Evolutionary conservation across 2,329 filamentous ascomycete genomes (phyloP), one percentile per base, ranked within the genome.

Genomic region (Alternaria arborescens): DNA sequence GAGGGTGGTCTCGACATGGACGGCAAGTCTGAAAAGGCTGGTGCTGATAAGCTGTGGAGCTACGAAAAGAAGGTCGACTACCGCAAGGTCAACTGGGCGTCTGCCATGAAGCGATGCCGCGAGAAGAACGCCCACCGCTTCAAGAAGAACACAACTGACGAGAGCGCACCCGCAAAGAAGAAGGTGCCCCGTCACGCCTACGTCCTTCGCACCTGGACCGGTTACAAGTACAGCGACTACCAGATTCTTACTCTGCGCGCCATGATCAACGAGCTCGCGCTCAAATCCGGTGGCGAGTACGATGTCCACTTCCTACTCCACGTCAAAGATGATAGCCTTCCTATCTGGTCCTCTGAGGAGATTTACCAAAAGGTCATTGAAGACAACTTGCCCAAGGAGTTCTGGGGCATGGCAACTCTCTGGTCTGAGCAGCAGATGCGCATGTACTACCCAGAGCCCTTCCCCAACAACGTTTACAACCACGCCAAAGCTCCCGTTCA

Each of bases 341-440:
- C 91, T 8, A 88, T 97, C 70, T 95, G 91, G 89, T 90, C 91
- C 1, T 90, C 92, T 67, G 83, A 88, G 53, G 86, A 88, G 47
- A 84, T 84, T 51, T 97, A 89, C 81, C 83, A 85, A 74, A 85
- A 84, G 73, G 90, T 84, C 58, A 90, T 91, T 75, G 82, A 87
- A 53, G 87, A 90, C 51, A 86, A 87, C 26, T 86, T 94, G 12
- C 91, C 95, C 0, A 85, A 88, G 66, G 95, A 99, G 74, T 97
- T 99, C 80, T 90, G 87, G 67, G 92, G 92, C 47, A 89, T 99
- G 74, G 91, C 91, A 20, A 97, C 92, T 0, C 85, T 98, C 7
- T 99, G 95, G 95, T 95, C 92, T 0, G 93, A 97, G 78, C 90
- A 91, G 24, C 93, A 97, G 79, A 97, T 98, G 93, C 85, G 90